These are phyloP conservation scores for Raffaelea ambrosiae DNA, from an alignment of 2,329 filamentous ascomycete species.

Conservation along the genomic window DNA sequence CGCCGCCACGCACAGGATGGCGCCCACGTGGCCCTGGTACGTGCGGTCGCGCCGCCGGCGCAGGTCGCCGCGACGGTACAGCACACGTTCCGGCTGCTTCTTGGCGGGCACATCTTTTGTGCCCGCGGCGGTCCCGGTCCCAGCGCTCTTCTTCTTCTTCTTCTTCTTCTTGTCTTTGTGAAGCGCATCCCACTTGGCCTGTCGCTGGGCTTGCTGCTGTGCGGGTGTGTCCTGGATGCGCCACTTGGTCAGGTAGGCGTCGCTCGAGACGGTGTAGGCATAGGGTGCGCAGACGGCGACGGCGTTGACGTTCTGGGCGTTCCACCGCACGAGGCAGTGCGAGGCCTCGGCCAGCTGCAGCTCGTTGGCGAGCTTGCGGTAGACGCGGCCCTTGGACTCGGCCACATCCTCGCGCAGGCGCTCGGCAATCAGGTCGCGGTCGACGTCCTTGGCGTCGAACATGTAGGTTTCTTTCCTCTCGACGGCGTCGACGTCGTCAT, in stretches of 20 bases:
- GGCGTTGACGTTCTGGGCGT: slow-evolving; percentile 69
- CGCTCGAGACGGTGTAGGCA: slow-evolving; percentile 83
- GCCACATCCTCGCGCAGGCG: slow-evolving; percentile 85
- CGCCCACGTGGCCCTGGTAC: slow-evolving; percentile 69
- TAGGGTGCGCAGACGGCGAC: slow-evolving; percentile 72
- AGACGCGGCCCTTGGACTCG: slow-evolving; percentile 83
- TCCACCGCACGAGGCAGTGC: slow-evolving; percentile 67
- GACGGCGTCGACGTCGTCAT: slow-evolving; percentile 46
- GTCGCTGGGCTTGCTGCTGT: slow-evolving; percentile 48
- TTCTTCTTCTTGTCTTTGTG: slow-evolving; percentile 45
- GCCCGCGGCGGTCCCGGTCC: background rate
- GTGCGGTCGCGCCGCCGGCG: slow-evolving; percentile 52
- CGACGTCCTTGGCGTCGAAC: slow-evolving; percentile 91
- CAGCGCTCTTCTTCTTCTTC: slow-evolving; percentile 15
- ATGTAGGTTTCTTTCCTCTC: slow-evolving; percentile 36
- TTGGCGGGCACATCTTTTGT: too few species aligned
- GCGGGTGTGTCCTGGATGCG: slow-evolving; percentile 60
- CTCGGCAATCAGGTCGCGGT: slow-evolving; percentile 85
- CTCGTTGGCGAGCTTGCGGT: slow-evolving; percentile 67
- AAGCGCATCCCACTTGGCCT: slow-evolving; percentile 36
- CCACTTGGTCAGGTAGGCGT: slow-evolving; percentile 83
- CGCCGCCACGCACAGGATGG: slow-evolving; percentile 76
- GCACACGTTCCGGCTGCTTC: slow-evolving; percentile 54
- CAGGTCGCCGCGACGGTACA: slow-evolving; percentile 53
- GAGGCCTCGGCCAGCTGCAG: slow-evolving; percentile 61